Conservation (phyloP, 305 asterid species). For the Fraxinus platypoda region DNA sequence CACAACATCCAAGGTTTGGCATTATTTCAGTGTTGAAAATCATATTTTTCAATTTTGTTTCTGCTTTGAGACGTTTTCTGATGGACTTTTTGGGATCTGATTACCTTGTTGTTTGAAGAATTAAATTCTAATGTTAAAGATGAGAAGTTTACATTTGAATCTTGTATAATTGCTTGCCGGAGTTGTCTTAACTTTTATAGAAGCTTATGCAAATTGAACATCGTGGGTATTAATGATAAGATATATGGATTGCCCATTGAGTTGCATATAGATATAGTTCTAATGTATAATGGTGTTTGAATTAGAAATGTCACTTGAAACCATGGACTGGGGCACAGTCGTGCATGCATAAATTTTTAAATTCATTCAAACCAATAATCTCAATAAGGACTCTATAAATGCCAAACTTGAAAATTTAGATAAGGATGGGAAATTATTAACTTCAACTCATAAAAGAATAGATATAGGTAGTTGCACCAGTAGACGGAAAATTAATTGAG, state of each 20-base stretch:
- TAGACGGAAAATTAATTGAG: not conserved
- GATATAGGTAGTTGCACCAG: not conserved
- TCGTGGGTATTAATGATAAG: not conserved
- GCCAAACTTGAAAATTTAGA: not conserved
- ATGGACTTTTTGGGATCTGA: not conserved
- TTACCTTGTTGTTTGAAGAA: not conserved
- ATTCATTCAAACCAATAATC: not conserved
- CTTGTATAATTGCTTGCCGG: not conserved
- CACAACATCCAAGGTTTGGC: slow-evolving; percentile 75
- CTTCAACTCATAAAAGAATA: not conserved
- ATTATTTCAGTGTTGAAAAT: not conserved
- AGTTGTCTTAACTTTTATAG: slow-evolving; percentile 2
- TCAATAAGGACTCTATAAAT: not conserved
- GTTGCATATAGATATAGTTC: not conserved
- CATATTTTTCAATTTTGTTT: not conserved
- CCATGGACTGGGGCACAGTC: not conserved
- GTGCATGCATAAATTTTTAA: not conserved
- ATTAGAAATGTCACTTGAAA: not conserved
- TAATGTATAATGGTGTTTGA: not conserved
- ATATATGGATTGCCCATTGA: not conserved
- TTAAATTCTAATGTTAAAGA: not conserved
- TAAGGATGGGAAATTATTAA: not conserved
- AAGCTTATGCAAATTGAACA: not conserved
- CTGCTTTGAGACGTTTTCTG: not conserved
- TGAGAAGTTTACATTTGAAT: slow-evolving; percentile 3